Evolutionary conservation across 495 filamentous ascomycete species (phyloP), one percentile per base, ranked within the genome.

Genomic region (Penicillium bovifimosum): DNA sequence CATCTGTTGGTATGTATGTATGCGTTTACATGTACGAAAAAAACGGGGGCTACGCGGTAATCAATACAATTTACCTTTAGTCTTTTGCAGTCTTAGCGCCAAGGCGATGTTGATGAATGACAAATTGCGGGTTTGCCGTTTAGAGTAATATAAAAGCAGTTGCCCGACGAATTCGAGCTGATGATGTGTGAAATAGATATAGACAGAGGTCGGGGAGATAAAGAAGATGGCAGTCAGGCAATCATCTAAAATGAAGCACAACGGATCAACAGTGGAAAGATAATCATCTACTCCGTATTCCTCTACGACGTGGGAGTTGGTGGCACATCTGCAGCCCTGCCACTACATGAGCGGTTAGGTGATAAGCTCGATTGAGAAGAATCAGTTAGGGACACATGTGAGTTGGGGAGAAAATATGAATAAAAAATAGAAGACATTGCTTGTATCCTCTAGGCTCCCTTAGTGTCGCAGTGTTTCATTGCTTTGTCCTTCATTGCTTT

Each of bases 301-400:
- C 39, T 49, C n/a, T n/a, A n/a, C n/a, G n/a, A 27, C 50, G 48
- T 33, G 35, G 50, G 45, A 46, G n/a, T n/a, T n/a, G n/a, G n/a
- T n/a, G n/a, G n/a, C n/a, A n/a, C 20, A 41, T 32, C 53, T 55
- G 52, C 55, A 58, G 58, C 51, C 54, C 55, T 55, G 59, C 49
- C 49, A 55, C 35, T 53, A 49, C 59, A 62, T 50, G 41, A 54
- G 52, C 42, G 55, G 41, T 26, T 44, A 48, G 41, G 46, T 58
- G 45, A 62, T 56, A 58, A 45, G 52, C 13, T 39, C 43, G 50
- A 43, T 41, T 36, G 34, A 51, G 51, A 53, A 41, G 52, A 49
- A 41, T 44, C 26, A 6, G 29, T 31, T 9, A 6, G 11, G 32
- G 18, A 54, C 47, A 54, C 52, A 58, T 56, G 54, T 58, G 55